Conservation (phyloP, 768 basidiomycete genomes). For the Boletus rubropictus region DNA sequence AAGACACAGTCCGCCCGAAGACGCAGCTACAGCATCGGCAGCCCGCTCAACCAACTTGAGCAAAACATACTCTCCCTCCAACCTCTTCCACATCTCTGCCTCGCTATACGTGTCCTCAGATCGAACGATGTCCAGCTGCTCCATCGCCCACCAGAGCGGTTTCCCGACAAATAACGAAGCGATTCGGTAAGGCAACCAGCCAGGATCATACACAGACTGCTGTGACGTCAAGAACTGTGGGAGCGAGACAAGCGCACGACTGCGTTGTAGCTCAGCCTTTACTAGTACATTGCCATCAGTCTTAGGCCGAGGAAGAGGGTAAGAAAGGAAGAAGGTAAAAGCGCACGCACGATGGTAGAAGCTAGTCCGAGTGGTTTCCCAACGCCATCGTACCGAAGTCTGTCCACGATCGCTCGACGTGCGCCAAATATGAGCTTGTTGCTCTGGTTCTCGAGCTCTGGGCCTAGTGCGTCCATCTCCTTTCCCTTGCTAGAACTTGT, state of each 20-base stretch:
- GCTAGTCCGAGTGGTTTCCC: conserved; percentile 73
- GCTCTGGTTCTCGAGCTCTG: conserved; percentile 15
- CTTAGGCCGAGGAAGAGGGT: background rate
- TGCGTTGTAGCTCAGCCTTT: conserved; percentile 60
- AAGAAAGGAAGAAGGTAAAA: background rate
- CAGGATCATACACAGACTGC: conserved; percentile 61
- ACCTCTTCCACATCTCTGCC: conserved; percentile 43
- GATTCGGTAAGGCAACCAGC: conserved; percentile 65
- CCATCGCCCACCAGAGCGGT: conserved; percentile 84
- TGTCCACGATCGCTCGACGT: conserved; percentile 48
- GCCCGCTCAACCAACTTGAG: conserved; percentile 59
- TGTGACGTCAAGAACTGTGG: conserved; percentile 50
- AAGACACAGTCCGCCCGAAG: conserved; percentile 38
- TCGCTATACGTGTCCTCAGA: conserved; percentile 49
- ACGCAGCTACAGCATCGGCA: conserved; percentile 49
- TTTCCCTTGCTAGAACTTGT: conserved; percentile 9
- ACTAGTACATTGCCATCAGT: conserved; percentile 41
- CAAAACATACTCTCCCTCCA: conserved; percentile 73
- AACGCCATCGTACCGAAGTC: conserved; percentile 57
- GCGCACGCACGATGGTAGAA: conserved; percentile 67
- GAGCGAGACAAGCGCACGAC: conserved; percentile 42
- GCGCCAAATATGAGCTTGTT: conserved; percentile 61
- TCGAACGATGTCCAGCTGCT: conserved; percentile 67
- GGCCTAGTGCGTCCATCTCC: conserved; percentile 5
- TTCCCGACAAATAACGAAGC: conserved; percentile 67